Base-by-base conservation (phyloP, 768 basidiomycete genomes). In the Lentinus tigrinus region DNA sequence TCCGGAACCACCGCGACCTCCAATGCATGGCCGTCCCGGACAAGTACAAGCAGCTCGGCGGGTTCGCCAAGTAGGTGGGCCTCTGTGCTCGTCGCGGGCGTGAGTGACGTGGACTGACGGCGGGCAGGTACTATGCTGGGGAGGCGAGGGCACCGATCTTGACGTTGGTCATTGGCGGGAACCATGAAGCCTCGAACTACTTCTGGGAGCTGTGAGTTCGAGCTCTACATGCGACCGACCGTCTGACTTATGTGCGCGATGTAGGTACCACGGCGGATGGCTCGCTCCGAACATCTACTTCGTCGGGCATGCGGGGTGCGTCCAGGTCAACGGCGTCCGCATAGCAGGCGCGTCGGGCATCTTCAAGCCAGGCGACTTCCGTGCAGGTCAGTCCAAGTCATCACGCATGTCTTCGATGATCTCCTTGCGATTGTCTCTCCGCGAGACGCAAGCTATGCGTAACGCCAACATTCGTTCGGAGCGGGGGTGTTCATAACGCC, bases 121-220 rank as follows among this genome's bases (percentile, higher is more conserved):
- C 21, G 3, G 17, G 44, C 46, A 92, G 90, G 67, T 99, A 98
- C 72, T 98, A 99, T 68, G 87, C 85, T 1, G 93, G 93, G 1
- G 79, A 89, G 68, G 86, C 79, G 67, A 74, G 63, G n/a, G 95
- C 96, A 2, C 94, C 95, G 0, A 72, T 96, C 4, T 73, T 96
- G 70, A 99, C 97, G 0, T 77, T 99, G 13, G 85, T 98, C 48
- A 97, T 98, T 67, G 97, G 97, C 16, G 97, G 97, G 9, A 98
- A 98, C 69, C 97, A 98, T 70, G 97, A 98, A 73, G 93, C 93
- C 1, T 95, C 92, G 21, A 97, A 95, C 65, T 97, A 98, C 69
- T 79, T 98, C 75, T 95, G 93, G 89, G 97, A 99, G 71, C 73
- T 97, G 92, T 93, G 67, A 73, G 90, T 19, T 76, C 28, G 16